Percentiles rank a stretch among this genome's conserved stretches.
These are phyloP conservation scores for Colletotrichum phormii DNA, from an alignment of 2,329 filamentous ascomycete genomes.

Conservation along the genomic window DNA sequence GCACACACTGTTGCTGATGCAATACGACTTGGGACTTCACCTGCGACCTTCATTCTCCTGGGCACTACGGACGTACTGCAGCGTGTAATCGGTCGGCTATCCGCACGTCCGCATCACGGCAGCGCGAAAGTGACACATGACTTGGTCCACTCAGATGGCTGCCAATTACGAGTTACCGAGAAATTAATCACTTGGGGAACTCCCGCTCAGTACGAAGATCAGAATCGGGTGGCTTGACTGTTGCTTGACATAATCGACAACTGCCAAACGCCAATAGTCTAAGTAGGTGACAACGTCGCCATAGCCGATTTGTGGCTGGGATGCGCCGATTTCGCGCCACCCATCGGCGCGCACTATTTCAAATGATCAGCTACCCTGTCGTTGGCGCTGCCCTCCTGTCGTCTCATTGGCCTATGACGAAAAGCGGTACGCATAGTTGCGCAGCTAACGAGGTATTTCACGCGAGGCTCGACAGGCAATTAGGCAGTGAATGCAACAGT, in stretches of 20 bases:
- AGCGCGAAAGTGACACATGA: constrained; percentile 3
- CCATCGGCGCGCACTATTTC: neutral
- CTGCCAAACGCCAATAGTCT: neutral
- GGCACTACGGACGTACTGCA: constrained; percentile 16
- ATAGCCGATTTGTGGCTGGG: neutral
- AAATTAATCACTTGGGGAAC: neutral
- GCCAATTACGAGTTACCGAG: neutral
- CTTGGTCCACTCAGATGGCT: neutral
- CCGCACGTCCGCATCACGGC: neutral
- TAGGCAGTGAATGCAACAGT: neutral
- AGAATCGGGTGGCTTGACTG: neutral
- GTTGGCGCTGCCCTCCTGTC: neutral
- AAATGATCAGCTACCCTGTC: neutral
- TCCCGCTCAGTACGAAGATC: neutral
- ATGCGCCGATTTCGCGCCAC: neutral
- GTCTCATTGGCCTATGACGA: neutral
- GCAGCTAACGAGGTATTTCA: neutral
- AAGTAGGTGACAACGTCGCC: neutral
- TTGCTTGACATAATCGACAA: neutral
- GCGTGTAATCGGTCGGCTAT: constrained; percentile 13
- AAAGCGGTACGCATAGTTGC: neutral
- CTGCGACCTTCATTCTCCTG: neutral
- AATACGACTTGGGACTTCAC: constrained; percentile 11
- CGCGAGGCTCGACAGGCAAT: neutral
- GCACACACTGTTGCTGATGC: neutral